A percentile compares a stretch with the other conserved stretches of the same genome.
phyloP scores from a whole-genome alignment of 257 asterid species.

The Forsythia suspensa region DNA sequence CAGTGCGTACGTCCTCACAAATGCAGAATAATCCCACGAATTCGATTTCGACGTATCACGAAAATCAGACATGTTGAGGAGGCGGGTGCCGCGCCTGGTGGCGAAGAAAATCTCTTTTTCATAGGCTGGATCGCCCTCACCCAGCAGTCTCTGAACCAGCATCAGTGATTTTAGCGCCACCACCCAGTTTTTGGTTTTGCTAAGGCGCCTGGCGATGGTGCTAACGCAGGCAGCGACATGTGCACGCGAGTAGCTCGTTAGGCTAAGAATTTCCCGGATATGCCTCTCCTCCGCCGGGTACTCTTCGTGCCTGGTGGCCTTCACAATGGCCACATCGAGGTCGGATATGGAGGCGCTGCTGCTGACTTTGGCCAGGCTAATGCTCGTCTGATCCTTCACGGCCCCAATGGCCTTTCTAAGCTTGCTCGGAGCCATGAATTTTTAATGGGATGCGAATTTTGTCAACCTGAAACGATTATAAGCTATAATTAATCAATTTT shows the following conservation, averaged over 20 bases:
- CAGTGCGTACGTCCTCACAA: slow-evolving; percentile 70
- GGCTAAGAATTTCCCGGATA: slow-evolving; percentile 66
- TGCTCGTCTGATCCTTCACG: slow-evolving; percentile 90
- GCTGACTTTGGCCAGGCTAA: slow-evolving; percentile 84
- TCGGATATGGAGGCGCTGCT: slow-evolving; percentile 72
- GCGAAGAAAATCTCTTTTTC: slow-evolving; percentile 93
- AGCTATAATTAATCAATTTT: not conserved
- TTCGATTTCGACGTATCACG: slow-evolving; percentile 60
- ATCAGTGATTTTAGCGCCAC: slow-evolving; percentile 85
- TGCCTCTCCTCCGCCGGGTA: slow-evolving; percentile 87
- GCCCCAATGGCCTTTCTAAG: slow-evolving; percentile 85
- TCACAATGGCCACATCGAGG: slow-evolving; percentile 90
- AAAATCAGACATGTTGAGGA: slow-evolving; percentile 87
- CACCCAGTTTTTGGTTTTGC: slow-evolving; percentile 86
- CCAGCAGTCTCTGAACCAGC: slow-evolving; percentile 76
- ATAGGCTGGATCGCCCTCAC: slow-evolving; percentile 70
- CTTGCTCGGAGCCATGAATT: slow-evolving; percentile 84
- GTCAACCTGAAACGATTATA: not conserved
- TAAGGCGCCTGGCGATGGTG: slow-evolving; percentile 75
- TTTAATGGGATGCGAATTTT: not conserved
- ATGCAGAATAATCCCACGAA: slow-evolving; percentile 91
- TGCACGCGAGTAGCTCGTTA: slow-evolving; percentile 73
- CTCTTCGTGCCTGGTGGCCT: slow-evolving; percentile 96
- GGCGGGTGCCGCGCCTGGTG: slow-evolving; percentile 85
- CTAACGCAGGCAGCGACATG: slow-evolving; percentile 64